Evolutionary conservation across 2,329 filamentous ascomycete genomes (phyloP), one percentile per base, ranked within the genome.

Genomic region (Xylariaceae sp.): DNA sequence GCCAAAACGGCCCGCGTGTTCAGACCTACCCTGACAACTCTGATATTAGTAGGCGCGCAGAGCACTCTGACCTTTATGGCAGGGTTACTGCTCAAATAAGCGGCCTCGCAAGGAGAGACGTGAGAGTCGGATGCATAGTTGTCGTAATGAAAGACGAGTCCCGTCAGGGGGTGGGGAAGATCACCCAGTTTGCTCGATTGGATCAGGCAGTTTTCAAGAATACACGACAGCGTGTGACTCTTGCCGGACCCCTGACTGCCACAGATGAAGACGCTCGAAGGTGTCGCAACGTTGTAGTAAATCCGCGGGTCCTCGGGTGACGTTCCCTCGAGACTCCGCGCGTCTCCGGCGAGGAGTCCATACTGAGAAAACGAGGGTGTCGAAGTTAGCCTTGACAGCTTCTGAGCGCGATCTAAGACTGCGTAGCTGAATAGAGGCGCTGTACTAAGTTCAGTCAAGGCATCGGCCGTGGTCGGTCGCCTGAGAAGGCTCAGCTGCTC

Each of bases 131-230:
- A 79, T 8, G 74, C 73, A 57, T 80, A 81, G 0, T 74, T 76
- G 59, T 85, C 82, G 55, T 84, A 87, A 58, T 87, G 83, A 47
- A 88, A 87, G 0, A 88, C 78, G 0, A 88, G 68, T 0, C 80
- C 83, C 0, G 81, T 80, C 0, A 87, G 69, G 0, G 83, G 82
- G 0, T 70, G 70, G 0, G 74, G 72, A 1, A 85, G 70, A 11
- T 26, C 11, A 1, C 60, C 56, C 1, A 62, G 45, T 3, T 8
- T 50, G 4, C 66, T 61, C 0, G 72, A 78, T 0, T 66, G 61
- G 1, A 82, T 68, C 0, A 87, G 69, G 37, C 78, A 84, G 58
- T 81, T 83, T 62, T 87, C 83, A 0, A 81, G 64, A 1, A 81
- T 58, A 47, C 76, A 81, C 1, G 78, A 78, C 1, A 85, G 70